Evolutionary conservation across 352 stramenopile genomes (phyloP).

Genomic region (Globisporangium okanoganense): DNA sequence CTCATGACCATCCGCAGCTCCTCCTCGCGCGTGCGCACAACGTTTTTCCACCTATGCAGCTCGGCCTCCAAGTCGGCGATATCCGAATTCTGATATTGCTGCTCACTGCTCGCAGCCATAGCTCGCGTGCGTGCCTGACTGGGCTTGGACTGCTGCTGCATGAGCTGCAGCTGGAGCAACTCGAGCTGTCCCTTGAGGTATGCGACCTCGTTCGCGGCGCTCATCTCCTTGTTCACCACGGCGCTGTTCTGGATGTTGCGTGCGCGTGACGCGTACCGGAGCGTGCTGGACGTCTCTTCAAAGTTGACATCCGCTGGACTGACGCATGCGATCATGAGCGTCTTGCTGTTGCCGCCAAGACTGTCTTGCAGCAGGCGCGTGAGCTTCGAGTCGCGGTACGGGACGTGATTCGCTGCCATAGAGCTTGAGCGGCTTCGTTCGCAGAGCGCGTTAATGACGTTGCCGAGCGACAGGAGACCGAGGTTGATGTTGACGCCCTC

Average conservation of each 20-base stretch:
- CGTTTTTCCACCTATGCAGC: slow-evolving; percentile 26
- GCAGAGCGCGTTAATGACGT: slow-evolving; percentile 93
- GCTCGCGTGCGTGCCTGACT: background rate
- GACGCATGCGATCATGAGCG: slow-evolving; percentile 86
- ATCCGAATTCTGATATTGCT: background rate
- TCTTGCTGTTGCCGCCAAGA: slow-evolving; percentile 90
- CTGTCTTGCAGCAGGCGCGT: slow-evolving; percentile 88
- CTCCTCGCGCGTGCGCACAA: slow-evolving; percentile 29
- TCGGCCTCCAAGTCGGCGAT: slow-evolving; percentile 7
- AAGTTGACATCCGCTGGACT: slow-evolving; percentile 81
- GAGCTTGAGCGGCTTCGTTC: slow-evolving; percentile 63
- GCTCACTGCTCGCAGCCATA: background rate
- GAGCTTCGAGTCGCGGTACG: slow-evolving; percentile 91
- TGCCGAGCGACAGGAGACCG: slow-evolving; percentile 91
- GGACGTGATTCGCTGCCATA: slow-evolving; percentile 40
- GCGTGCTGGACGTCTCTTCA: slow-evolving; percentile 95
- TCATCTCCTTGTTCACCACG: slow-evolving; percentile 95
- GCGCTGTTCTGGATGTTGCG: slow-evolving; percentile 99
- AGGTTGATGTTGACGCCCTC: slow-evolving; percentile 95
- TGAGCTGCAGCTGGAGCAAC: slow-evolving; percentile 54
- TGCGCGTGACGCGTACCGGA: slow-evolving; percentile 93
- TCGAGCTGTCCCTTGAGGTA: slow-evolving; percentile 70
- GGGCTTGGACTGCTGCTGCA: slow-evolving; percentile 34
- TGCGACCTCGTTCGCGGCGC: slow-evolving; percentile 71
- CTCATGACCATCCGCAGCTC: slow-evolving; percentile 42